Conservation (phyloP, 331 rosid species). For the Pyrus hybrid region DNA sequence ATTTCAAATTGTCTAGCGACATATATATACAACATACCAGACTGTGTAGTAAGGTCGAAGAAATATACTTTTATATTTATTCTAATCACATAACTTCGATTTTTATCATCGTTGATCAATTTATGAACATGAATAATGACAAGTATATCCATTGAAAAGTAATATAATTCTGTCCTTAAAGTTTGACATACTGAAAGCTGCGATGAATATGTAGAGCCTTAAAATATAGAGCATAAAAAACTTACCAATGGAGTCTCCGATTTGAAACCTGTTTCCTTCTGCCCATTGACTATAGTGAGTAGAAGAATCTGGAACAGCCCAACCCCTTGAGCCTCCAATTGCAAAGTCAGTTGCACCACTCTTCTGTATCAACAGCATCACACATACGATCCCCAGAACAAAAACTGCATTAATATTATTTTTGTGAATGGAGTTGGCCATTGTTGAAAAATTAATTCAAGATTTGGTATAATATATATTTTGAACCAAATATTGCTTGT, state of each 20-base stretch:
- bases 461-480: too few relatives aligned
- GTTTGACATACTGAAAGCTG: not conserved
- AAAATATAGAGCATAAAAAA: not conserved
- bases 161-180: not conserved
- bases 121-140: not conserved
- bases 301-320: constrained; percentile 48
- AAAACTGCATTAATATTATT: not conserved
- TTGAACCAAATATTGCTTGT: not conserved
- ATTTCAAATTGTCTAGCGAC: too few relatives aligned
- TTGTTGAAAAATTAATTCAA: constrained; percentile 6
- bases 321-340: constrained; percentile 61
- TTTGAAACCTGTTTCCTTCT: constrained; percentile 45
- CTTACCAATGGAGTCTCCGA: constrained; percentile 66
- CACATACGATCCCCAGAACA: constrained; percentile 30
- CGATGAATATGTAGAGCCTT: not conserved
- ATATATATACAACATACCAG: not conserved
- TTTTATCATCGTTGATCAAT: not conserved
- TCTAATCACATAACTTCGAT: not conserved
- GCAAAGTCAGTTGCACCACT: constrained; percentile 40
- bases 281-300: constrained; percentile 59
- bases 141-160: not conserved
- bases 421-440: constrained; percentile 24
- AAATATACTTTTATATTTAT: not conserved
- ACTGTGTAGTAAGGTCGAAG: too few relatives aligned
- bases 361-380: constrained; percentile 33